Evolutionary conservation across 2,329 filamentous ascomycete genomes (phyloP).

Genomic region (Aureobasidium sp.): DNA sequence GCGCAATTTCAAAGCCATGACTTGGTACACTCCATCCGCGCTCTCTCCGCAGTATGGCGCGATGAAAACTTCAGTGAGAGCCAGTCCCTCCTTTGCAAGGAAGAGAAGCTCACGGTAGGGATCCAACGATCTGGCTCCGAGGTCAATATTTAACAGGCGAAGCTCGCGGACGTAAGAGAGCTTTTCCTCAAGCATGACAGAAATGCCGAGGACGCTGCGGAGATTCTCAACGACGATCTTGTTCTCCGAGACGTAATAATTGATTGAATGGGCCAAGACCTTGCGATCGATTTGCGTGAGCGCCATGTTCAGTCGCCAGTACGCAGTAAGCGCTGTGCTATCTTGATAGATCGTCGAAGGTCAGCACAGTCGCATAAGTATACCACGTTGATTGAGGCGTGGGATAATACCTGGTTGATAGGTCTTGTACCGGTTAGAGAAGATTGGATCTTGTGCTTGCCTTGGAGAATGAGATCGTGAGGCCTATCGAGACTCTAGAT

Average conservation of each 20-base stretch:
- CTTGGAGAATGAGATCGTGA: not conserved
- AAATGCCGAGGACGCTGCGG: constrained; percentile 89
- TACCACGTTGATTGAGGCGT: not conserved
- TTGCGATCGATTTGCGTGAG: constrained; percentile 97
- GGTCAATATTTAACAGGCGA: constrained; percentile 69
- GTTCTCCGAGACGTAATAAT: constrained; percentile 63
- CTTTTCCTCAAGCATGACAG: constrained; percentile 76
- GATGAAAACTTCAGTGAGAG: constrained; percentile 78
- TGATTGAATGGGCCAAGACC: constrained; percentile 79
- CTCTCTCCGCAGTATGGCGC: constrained; percentile 64
- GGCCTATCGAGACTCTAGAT: not conserved
- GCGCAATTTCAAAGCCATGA: constrained; percentile 81
- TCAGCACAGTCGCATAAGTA: not conserved
- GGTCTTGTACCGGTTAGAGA: not conserved
- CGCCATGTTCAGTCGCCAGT: constrained; percentile 55
- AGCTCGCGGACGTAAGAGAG: constrained; percentile 76
- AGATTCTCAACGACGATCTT: constrained; percentile 69
- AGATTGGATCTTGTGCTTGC: no score
- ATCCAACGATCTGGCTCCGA: constrained; percentile 69
- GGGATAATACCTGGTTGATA: not conserved
- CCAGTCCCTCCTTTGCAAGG: constrained; percentile 84
- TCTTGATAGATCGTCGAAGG: not conserved
- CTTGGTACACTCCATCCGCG: constrained; percentile 70
- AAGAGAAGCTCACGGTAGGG: constrained; percentile 89
- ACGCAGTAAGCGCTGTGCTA: constrained; percentile 7